Conservation (phyloP, 805 yeast genomes). For the Komagataella pseudopastoris region DNA sequence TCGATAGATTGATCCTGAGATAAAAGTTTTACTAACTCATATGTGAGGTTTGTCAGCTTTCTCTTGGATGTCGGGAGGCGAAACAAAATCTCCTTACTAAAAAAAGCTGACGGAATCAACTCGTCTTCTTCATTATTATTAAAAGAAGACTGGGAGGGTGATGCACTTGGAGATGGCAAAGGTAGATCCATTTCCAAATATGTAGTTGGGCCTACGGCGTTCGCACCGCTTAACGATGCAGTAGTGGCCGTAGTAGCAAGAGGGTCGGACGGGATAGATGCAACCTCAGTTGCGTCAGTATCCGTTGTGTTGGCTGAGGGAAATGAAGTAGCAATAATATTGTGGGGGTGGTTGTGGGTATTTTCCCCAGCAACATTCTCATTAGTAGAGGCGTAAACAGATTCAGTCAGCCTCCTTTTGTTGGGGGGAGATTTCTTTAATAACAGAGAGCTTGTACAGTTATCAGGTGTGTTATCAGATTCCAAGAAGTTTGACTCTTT, state of each 20-base stretch:
- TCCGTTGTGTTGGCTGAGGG: background rate
- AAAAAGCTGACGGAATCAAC: background rate
- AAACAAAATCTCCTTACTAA: background rate
- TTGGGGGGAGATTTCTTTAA: background rate
- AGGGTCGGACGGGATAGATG: background rate
- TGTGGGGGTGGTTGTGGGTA: background rate
- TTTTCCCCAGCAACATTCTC: background rate
- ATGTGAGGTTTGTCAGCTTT: background rate
- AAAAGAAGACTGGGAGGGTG: slow-evolving; percentile 29
- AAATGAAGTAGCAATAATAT: background rate
- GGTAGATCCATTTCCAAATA: background rate
- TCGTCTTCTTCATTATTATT: slow-evolving; percentile 9
- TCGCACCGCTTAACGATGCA: background rate
- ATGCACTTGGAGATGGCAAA: slow-evolving; percentile 57
- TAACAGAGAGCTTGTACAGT: background rate
- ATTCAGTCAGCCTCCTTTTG: background rate
- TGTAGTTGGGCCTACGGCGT: background rate
- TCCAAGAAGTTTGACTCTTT: background rate
- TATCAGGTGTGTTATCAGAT: background rate
- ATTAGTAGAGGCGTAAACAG: background rate
- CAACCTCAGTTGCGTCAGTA: background rate
- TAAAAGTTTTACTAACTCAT: slow-evolving; percentile 1
- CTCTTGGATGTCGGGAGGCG: background rate
- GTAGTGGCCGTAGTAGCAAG: background rate
- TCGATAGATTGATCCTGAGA: slow-evolving; percentile 2